These are phyloP conservation scores for Phylloporus sp. DNA, from an alignment of 1,284 basidiomycete species.

Conservation along the genomic window DNA sequence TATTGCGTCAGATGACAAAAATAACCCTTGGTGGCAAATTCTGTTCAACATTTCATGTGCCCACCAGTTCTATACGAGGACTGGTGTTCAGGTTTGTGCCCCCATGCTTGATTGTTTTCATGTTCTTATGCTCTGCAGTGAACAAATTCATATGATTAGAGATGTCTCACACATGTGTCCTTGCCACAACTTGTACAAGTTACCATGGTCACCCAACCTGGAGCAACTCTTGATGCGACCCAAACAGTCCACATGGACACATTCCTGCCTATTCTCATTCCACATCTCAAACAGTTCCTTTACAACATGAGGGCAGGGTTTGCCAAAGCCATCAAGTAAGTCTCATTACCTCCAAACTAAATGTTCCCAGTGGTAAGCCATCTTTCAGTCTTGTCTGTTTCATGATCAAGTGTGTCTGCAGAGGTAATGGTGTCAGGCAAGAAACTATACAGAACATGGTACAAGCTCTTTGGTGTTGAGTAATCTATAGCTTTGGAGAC, in stretches of 20 bases:
- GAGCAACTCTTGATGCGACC: slow-evolving; percentile 75
- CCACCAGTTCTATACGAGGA: slow-evolving; percentile 90
- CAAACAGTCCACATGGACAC: slow-evolving; percentile 90
- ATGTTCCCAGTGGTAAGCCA: slow-evolving; percentile 68
- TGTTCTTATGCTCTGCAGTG: slow-evolving; percentile 46
- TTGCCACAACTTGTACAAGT: slow-evolving; percentile 85
- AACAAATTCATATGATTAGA: slow-evolving; percentile 77
- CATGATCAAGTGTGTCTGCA: slow-evolving; percentile 24
- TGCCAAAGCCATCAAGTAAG: slow-evolving; percentile 85
- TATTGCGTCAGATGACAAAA: slow-evolving; percentile 1
- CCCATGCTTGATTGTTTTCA: neutral
- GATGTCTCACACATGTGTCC: slow-evolving; percentile 86
- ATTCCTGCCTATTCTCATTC: slow-evolving; percentile 84
- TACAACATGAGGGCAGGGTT: slow-evolving; percentile 84
- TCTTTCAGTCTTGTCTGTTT: too few relatives aligned
- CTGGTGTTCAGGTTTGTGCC: slow-evolving; percentile 81
- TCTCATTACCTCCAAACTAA: slow-evolving; percentile 78
- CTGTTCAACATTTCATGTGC: slow-evolving; percentile 83
- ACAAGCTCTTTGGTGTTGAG: slow-evolving; percentile 88
- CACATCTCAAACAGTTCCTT: slow-evolving; percentile 93
- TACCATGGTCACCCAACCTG: slow-evolving; percentile 56
- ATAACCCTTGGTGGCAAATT: slow-evolving; percentile 93
- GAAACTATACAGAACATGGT: slow-evolving; percentile 58
- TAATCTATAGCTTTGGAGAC: too few relatives aligned
- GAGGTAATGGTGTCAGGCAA: slow-evolving; percentile 71